Evolutionary conservation across 2,329 filamentous ascomycete species (phyloP).

Genomic region (Colletotrichum sp.): DNA sequence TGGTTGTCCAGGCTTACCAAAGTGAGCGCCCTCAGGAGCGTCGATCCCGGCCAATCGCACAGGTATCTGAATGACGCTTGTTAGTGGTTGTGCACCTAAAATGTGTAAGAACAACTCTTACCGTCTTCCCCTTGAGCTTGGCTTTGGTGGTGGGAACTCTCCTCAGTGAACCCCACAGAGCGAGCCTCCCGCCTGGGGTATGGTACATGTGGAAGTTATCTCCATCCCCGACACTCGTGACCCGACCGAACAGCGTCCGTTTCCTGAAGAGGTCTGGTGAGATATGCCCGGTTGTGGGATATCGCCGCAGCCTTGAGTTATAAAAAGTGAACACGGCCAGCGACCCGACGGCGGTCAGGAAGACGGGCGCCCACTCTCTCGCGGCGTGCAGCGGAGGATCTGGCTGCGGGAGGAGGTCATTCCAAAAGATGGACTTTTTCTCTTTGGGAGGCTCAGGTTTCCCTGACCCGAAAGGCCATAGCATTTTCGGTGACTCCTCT

Average conservation of each 20-base stretch:
- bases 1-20: slow-evolving; percentile 86
- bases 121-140: slow-evolving; percentile 77
- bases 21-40: slow-evolving; percentile 91
- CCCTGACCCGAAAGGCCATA: slow-evolving; percentile 31
- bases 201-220: slow-evolving; percentile 96
- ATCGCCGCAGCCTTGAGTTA: slow-evolving; percentile 80
- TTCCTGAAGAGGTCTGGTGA: slow-evolving; percentile 75
- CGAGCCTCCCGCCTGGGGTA: slow-evolving; percentile 85
- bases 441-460: slow-evolving; percentile 20
- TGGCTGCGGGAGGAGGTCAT: slow-evolving; percentile 17
- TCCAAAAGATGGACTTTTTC: slow-evolving; percentile 26
- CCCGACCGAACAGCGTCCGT: slow-evolving; percentile 80
- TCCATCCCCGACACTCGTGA: slow-evolving; percentile 94
- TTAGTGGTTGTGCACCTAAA: not conserved
- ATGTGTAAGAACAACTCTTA: slow-evolving; percentile 45
- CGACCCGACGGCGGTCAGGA: slow-evolving; percentile 53
- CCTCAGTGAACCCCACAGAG: slow-evolving; percentile 93
- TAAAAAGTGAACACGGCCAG: slow-evolving; percentile 65
- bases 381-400: slow-evolving; percentile 52
- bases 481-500: slow-evolving; percentile 27
- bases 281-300: slow-evolving; percentile 79
- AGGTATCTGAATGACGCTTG: slow-evolving; percentile 65
- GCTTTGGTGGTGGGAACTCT: slow-evolving; percentile 72
- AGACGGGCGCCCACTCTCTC: slow-evolving; percentile 54
- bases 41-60: slow-evolving; percentile 91